Conservation (phyloP, 768 basidiomycete species). For the Podaxis sp. region DNA sequence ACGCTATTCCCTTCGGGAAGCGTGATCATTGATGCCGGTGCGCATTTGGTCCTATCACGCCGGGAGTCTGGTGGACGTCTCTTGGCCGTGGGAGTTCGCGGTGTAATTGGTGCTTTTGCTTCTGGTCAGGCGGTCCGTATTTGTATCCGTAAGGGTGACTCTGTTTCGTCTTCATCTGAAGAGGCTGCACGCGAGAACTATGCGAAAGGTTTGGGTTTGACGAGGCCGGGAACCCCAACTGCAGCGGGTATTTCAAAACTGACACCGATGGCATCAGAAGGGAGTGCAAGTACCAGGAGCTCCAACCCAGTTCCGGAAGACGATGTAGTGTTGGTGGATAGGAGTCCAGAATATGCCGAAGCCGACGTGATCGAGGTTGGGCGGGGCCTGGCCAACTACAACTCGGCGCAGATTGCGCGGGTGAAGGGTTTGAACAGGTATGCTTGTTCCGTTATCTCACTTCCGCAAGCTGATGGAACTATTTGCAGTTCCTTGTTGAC, state of each 20-base stretch:
- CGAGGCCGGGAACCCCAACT: constrained; percentile 55
- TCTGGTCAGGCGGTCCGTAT: constrained; percentile 93
- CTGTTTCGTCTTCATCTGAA: constrained; percentile 19
- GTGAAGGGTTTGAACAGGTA: constrained; percentile 93
- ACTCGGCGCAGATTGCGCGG: constrained; percentile 83
- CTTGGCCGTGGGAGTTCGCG: constrained; percentile 87
- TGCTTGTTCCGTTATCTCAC: constrained; percentile 17
- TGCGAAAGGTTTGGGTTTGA: constrained; percentile 33
- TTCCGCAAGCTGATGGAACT: constrained; percentile 10
- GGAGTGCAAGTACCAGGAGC: neutral
- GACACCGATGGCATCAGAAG: constrained; percentile 36
- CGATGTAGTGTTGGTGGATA: constrained; percentile 15
- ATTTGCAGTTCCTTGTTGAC: constrained; percentile 68
- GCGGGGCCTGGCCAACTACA: constrained; percentile 92
- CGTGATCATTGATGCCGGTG: constrained; percentile 86
- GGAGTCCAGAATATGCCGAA: constrained; percentile 30
- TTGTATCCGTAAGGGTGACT: constrained; percentile 39
- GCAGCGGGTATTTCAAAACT: constrained; percentile 36
- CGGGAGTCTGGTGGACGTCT: constrained; percentile 87
- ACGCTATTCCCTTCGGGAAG: constrained; percentile 87
- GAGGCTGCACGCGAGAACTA: constrained; percentile 29
- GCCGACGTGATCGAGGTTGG: constrained; percentile 85
- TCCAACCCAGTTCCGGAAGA: constrained; percentile 19
- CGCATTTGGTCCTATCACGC: constrained; percentile 78
- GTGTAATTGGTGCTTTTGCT: constrained; percentile 86